phyloP scores from a whole-genome alignment of 2,329 filamentous ascomycete species.

The Myriosclerotinia scirpicola region DNA sequence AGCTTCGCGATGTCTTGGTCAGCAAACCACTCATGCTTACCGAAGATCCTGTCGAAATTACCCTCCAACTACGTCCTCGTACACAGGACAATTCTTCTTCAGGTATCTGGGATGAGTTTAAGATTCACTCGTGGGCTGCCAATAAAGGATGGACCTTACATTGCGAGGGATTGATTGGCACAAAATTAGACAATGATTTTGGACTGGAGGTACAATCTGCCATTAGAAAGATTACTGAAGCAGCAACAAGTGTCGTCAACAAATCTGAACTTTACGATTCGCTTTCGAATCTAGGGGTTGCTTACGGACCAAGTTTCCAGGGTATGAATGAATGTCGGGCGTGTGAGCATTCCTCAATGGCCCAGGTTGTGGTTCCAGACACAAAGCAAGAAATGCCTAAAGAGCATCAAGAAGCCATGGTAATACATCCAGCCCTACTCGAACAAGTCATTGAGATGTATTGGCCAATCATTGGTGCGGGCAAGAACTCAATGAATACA shows the following conservation, averaged over 20 bases:
- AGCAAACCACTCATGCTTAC: slow-evolving; percentile 22
- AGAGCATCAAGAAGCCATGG: slow-evolving; percentile 43
- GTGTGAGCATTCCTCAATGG: slow-evolving; percentile 11
- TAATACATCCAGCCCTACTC: slow-evolving; percentile 59
- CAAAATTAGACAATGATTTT: background rate
- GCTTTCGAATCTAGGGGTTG: slow-evolving; percentile 43
- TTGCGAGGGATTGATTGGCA: slow-evolving; percentile 46
- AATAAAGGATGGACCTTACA: slow-evolving; percentile 46
- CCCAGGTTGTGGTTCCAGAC: slow-evolving; percentile 17
- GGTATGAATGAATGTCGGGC: slow-evolving; percentile 24
- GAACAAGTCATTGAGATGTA: slow-evolving; percentile 47
- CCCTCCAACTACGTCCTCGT: slow-evolving; percentile 48
- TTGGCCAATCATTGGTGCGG: slow-evolving; percentile 18
- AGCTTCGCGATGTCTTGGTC: slow-evolving; percentile 18
- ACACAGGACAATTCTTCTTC: slow-evolving; percentile 43
- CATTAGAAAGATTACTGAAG: slow-evolving; percentile 2
- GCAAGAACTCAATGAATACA: slow-evolving; percentile 5
- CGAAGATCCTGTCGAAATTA: slow-evolving; percentile 50
- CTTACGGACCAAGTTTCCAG: slow-evolving; percentile 51
- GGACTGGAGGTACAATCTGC: background rate
- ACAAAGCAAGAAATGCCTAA: slow-evolving; percentile 40
- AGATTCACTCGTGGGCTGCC: slow-evolving; percentile 14
- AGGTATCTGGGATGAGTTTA: slow-evolving; percentile 22
- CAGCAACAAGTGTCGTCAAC: background rate
- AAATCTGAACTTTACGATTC: slow-evolving; percentile 21